A percentile compares a stretch with the other conserved stretches of the same genome.
Evolutionary conservation across 306 rosid genomes (phyloP).

Genomic region (Trifolium pratense): DNA sequence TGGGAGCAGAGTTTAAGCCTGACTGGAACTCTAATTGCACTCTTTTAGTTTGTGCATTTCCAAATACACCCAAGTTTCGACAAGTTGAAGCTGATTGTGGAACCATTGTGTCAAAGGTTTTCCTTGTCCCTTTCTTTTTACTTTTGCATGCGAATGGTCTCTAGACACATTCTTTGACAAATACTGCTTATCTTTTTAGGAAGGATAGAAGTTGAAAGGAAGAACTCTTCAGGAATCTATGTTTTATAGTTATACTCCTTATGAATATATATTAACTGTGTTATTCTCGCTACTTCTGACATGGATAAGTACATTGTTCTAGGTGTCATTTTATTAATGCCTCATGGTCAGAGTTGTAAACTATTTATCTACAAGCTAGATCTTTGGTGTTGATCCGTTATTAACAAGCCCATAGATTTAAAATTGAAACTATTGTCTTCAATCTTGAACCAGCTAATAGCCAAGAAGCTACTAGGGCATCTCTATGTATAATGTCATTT

Average conservation of each 20-base stretch:
- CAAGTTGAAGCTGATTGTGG: slow-evolving; percentile 92
- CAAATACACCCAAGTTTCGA: slow-evolving; percentile 87
- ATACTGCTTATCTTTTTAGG: slow-evolving; percentile 17
- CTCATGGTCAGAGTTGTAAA: neutral
- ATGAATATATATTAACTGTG: slow-evolving; percentile 21
- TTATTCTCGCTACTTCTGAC: neutral
- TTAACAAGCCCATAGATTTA: neutral
- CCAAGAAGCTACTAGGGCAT: neutral
- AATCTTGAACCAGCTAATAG: slow-evolving; percentile 14
- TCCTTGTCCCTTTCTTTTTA: slow-evolving; percentile 26
- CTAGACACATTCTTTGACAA: neutral
- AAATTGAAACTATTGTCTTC: slow-evolving; percentile 5
- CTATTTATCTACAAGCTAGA: neutral
- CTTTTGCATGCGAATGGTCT: neutral
- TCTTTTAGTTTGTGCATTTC: slow-evolving; percentile 89
- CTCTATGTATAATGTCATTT: slow-evolving; percentile 1
- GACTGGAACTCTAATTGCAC: slow-evolving; percentile 90
- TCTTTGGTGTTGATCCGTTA: slow-evolving; percentile 17
- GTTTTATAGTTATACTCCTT: neutral
- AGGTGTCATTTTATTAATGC: slow-evolving; percentile 4
- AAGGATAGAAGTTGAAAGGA: slow-evolving; percentile 12
- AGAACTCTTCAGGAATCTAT: neutral
- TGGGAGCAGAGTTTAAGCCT: slow-evolving; percentile 90
- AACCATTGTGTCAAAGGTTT: slow-evolving; percentile 90
- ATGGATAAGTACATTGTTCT: neutral